These are phyloP conservation scores for Akebia trifoliata DNA, from an alignment of 164 flowering plant species.

Conservation along the genomic window DNA sequence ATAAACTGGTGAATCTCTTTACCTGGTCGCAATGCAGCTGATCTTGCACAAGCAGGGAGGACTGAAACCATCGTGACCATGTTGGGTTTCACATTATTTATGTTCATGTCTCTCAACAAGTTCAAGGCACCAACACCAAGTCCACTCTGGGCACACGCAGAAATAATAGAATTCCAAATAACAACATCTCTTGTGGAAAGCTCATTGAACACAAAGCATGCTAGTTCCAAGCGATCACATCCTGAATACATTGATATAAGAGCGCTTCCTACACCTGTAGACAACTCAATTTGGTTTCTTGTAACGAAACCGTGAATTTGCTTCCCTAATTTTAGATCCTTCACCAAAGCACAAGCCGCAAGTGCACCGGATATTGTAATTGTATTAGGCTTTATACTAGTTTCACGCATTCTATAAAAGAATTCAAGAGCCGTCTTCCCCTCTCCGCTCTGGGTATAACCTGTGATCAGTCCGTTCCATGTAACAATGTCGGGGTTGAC, in stretches of 20 bases:
- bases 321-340: slow-evolving; percentile 28
- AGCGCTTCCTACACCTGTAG: slow-evolving; percentile 38
- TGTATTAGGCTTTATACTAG: slow-evolving; percentile 17
- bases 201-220: slow-evolving; percentile 23
- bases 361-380: slow-evolving; percentile 30
- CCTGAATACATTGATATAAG: slow-evolving; percentile 35
- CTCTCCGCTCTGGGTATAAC: slow-evolving; percentile 29
- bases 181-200: slow-evolving; percentile 27
- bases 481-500: slow-evolving; percentile 30
- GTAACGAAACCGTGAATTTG: slow-evolving; percentile 28
- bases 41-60: slow-evolving; percentile 33
- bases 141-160: slow-evolving; percentile 30
- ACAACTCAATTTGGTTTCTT: slow-evolving; percentile 24
- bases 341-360: slow-evolving; percentile 30
- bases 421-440: slow-evolving; percentile 32
- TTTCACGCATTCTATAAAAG: slow-evolving; percentile 24
- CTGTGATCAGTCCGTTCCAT: slow-evolving; percentile 39
- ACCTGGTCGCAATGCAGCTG: slow-evolving; percentile 31
- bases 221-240: slow-evolving; percentile 21
- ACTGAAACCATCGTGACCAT: slow-evolving; percentile 30
- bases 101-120: slow-evolving; percentile 25
- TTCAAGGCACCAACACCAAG: slow-evolving; percentile 20
- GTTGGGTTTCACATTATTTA: slow-evolving; percentile 19
- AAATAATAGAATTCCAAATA: slow-evolving; percentile 36
- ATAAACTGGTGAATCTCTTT: slow-evolving; percentile 37